phyloP scores from a whole-genome alignment of 805 yeast genomes.

The Nakazawaea anatomiae region DNA sequence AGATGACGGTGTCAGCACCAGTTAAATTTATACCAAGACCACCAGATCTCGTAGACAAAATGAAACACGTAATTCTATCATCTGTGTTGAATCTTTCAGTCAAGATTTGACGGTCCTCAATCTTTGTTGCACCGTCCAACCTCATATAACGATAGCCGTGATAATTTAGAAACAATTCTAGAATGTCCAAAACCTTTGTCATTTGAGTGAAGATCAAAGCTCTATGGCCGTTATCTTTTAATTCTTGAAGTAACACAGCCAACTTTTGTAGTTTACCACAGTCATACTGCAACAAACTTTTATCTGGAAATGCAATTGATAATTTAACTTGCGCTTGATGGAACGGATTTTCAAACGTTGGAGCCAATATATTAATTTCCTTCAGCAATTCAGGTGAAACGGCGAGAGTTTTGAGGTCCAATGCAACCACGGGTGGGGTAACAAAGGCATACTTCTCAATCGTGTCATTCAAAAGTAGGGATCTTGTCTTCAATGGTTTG shows the following conservation, averaged over 20 bases:
- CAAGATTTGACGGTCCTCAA: constrained; percentile 91
- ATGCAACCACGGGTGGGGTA: constrained; percentile 80
- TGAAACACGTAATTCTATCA: constrained; percentile 80
- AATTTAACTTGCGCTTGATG: constrained; percentile 81
- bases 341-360: constrained; percentile 42
- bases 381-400: constrained; percentile 29
- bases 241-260: constrained; percentile 66
- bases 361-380: constrained; percentile 24
- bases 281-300: constrained; percentile 84
- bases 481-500: constrained; percentile 35
- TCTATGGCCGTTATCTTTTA: constrained; percentile 85
- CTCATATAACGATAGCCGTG: constrained; percentile 94
- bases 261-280: constrained; percentile 93
- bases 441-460: constrained; percentile 78
- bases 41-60: constrained; percentile 93
- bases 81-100: constrained; percentile 93
- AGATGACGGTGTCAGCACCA: constrained; percentile 98
- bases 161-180: constrained; percentile 88
- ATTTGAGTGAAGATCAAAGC: constrained; percentile 95
- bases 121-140: constrained; percentile 94
- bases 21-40: constrained; percentile 96
- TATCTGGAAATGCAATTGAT: constrained; percentile 95
- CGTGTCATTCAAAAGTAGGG: constrained; percentile 34
- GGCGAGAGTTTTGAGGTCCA: constrained; percentile 56
- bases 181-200: constrained; percentile 91